phyloP scores from a whole-genome alignment of 495 filamentous ascomycete genomes.

The Daldinia decipiens region DNA sequence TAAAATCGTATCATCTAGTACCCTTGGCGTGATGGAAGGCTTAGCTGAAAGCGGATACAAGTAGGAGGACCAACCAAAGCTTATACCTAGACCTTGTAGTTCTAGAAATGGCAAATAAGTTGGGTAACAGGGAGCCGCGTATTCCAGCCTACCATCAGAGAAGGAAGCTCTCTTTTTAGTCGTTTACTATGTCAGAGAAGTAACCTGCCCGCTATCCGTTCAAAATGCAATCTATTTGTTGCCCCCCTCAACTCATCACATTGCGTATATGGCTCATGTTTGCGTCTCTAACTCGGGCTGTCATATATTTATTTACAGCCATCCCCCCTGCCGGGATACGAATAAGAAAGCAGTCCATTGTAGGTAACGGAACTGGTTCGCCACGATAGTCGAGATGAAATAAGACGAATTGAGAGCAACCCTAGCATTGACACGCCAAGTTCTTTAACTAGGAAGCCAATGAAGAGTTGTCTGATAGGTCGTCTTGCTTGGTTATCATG shows the following conservation, averaged over 20 bases:
- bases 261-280: slow-evolving; percentile 29
- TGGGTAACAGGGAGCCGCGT: slow-evolving; percentile 38
- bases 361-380: slow-evolving; percentile 20
- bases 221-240: slow-evolving; percentile 20
- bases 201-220: background rate
- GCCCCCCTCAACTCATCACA: slow-evolving; percentile 23
- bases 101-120: slow-evolving; percentile 10
- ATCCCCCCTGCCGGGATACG: slow-evolving; percentile 19
- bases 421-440: slow-evolving; percentile 25
- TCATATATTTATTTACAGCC: slow-evolving; percentile 23
- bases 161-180: background rate
- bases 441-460: slow-evolving; percentile 28
- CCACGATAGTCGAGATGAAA: slow-evolving; percentile 13
- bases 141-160: slow-evolving; percentile 46
- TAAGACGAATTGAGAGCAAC: slow-evolving; percentile 12
- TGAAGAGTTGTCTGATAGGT: slow-evolving; percentile 28
- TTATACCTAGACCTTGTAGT: background rate
- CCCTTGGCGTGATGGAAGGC: slow-evolving; percentile 31
- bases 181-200: slow-evolving; percentile 15
- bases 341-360: slow-evolving; percentile 28
- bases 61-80: background rate
- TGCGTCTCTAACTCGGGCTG: slow-evolving; percentile 25
- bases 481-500: slow-evolving; percentile 39
- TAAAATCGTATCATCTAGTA: slow-evolving; percentile 2
- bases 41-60: slow-evolving; percentile 44